Conservation (phyloP, 1,284 basidiomycete genomes). For the Ustilago vetiveriae region DNA sequence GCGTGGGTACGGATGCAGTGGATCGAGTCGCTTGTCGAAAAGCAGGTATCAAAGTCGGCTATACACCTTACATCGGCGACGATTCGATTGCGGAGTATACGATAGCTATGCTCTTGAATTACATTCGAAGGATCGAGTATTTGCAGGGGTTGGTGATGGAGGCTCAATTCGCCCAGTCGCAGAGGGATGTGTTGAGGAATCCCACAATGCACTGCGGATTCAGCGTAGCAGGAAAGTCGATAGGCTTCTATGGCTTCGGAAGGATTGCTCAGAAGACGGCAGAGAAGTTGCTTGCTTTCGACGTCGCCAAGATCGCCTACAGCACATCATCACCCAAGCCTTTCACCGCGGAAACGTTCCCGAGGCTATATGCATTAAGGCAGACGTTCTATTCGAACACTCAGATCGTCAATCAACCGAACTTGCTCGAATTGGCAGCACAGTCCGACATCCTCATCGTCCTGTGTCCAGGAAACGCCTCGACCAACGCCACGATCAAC, state of each 20-base stretch:
- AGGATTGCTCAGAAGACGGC: constrained; percentile 26
- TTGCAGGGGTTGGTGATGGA: constrained; percentile 1
- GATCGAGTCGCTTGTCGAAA: constrained; percentile 13
- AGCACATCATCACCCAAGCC: constrained; percentile 13
- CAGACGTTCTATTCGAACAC: constrained; percentile 21
- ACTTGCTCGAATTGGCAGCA: constrained; percentile 12
- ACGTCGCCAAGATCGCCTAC: constrained; percentile 11
- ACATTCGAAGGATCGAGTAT: constrained; percentile 6
- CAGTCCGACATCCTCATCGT: constrained; percentile 27
- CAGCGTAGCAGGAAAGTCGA: constrained; percentile 19
- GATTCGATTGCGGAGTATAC: constrained; percentile 28
- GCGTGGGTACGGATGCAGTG: constrained; percentile 23
- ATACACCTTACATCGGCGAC: constrained; percentile 26
- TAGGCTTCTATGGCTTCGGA: constrained; percentile 33
- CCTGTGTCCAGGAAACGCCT: constrained; percentile 26
- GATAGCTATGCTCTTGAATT: constrained; percentile 25
- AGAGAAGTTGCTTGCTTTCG: constrained; percentile 29
- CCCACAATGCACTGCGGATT: constrained; percentile 26
- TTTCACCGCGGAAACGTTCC: constrained; percentile 8
- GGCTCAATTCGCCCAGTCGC: constrained; percentile 3
- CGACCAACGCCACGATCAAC: constrained; percentile 20
- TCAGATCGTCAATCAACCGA: constrained; percentile 10
- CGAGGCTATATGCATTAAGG: constrained; percentile 8
- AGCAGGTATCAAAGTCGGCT: constrained; percentile 24
- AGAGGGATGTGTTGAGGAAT: constrained; percentile 7